Percentiles rank a stretch among this genome's conserved stretches.
Evolutionary conservation across 2,329 filamentous ascomycete species (phyloP).

Genomic region (Botrytis tulipae): DNA sequence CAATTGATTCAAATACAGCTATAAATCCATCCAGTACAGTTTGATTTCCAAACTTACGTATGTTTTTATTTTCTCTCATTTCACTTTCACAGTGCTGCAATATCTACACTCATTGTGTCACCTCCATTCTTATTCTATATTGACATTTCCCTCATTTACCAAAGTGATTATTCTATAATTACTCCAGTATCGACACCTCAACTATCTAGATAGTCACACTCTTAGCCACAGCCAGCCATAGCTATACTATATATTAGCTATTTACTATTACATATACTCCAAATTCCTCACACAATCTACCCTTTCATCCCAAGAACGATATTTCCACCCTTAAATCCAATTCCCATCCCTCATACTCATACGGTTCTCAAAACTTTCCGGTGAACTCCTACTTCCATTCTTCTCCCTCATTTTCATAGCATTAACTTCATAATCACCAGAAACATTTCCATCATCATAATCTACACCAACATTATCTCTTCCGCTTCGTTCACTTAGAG

Average conservation of each 20-base stretch:
- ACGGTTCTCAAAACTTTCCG: background rate
- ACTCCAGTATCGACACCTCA: background rate
- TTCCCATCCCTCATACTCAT: constrained; percentile 21
- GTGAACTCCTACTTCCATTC: background rate
- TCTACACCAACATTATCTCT: background rate
- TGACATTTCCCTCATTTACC: background rate
- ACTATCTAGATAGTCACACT: background rate
- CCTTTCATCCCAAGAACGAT: background rate
- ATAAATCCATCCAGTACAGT: background rate
- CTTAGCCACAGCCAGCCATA: background rate
- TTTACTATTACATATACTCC: background rate
- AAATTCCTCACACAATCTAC: background rate
- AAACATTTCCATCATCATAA: background rate
- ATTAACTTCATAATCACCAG: constrained; percentile 10
- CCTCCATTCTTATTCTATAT: background rate
- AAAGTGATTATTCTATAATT: background rate
- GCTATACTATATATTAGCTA: background rate
- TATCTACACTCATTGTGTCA: background rate
- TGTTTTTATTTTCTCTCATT: background rate
- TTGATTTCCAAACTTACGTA: background rate
- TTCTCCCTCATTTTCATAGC: constrained; percentile 4
- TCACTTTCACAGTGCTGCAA: background rate
- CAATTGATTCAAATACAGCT: too few relatives aligned
- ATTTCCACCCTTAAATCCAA: constrained; percentile 25
- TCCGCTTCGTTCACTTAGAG: background rate